phyloP scores from a whole-genome alignment of 2,329 filamentous ascomycete genomes.

The Geosmithia putterillii region DNA sequence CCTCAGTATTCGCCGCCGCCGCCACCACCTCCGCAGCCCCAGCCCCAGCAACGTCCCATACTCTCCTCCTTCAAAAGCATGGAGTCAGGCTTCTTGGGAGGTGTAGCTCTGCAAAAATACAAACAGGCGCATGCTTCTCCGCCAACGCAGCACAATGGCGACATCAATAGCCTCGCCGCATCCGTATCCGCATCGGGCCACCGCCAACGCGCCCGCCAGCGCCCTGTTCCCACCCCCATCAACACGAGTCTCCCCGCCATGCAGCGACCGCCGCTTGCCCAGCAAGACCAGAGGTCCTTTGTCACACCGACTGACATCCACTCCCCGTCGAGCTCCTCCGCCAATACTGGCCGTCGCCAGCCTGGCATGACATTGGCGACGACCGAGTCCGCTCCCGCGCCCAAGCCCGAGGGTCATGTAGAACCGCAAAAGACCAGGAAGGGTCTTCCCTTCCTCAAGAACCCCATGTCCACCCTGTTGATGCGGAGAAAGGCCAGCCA shows the following conservation, averaged over 20 bases:
- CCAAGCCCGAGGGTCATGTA: constrained; percentile 11
- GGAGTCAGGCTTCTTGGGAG: constrained; percentile 40
- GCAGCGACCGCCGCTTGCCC: constrained; percentile 11
- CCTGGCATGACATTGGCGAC: constrained; percentile 22
- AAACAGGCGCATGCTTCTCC: constrained; percentile 21
- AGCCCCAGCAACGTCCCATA: constrained; percentile 10
- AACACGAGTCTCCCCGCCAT: constrained; percentile 17
- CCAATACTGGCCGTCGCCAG: constrained; percentile 26
- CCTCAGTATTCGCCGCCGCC: constrained; percentile 8
- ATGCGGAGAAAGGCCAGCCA: constrained; percentile 44
- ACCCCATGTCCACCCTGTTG: constrained; percentile 46
- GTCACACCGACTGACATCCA: constrained; percentile 37
- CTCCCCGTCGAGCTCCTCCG: constrained; percentile 5
- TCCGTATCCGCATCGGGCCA: neutral
- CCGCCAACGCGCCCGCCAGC: constrained; percentile 1
- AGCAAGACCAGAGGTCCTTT: constrained; percentile 26
- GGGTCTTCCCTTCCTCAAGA: constrained; percentile 44
- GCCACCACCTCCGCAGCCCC: constrained; percentile 14
- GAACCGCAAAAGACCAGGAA: constrained; percentile 38
- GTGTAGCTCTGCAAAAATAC: constrained; percentile 39
- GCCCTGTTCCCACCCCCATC: constrained; percentile 6
- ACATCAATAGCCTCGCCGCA: neutral
- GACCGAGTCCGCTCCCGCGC: constrained; percentile 20
- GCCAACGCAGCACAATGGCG: constrained; percentile 6
- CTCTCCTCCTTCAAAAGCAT: constrained; percentile 19